Percentiles rank a stretch among this genome's conserved stretches.
Conservation (phyloP, 2,329 filamentous ascomycete species). For the Aspergillus aculeatinus region DNA sequence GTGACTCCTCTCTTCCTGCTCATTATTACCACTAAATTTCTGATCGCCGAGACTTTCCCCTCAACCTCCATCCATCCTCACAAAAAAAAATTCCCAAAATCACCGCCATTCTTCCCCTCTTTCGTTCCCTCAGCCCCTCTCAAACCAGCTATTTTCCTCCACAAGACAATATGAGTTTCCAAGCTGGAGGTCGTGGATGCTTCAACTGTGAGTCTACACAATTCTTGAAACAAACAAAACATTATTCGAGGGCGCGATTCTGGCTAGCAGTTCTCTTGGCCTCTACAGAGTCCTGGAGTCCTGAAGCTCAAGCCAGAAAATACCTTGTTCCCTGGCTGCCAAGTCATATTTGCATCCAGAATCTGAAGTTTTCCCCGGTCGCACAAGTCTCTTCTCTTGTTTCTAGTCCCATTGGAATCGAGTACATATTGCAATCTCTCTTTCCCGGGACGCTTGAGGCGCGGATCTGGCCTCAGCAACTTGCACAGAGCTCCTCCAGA, state of each 20-base stretch:
- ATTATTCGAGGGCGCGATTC: background rate
- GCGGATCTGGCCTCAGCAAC: too few relatives aligned
- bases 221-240: background rate
- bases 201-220: constrained; percentile 56
- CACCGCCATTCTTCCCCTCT: constrained; percentile 1
- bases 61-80: constrained; percentile 4
- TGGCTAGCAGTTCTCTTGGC: constrained; percentile 7
- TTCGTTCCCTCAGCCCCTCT: constrained; percentile 6
- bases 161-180: constrained; percentile 49
- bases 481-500: background rate
- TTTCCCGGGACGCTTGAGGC: too few relatives aligned
- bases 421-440: too few relatives aligned
- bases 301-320: background rate
- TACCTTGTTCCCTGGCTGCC: background rate
- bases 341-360: background rate
- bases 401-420: too few relatives aligned
- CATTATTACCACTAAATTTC: constrained; percentile 19
- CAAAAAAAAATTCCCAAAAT: constrained; percentile 3
- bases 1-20: constrained; percentile 1
- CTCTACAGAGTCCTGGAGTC: background rate
- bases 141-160: constrained; percentile 10
- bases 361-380: background rate
- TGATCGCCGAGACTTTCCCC: constrained; percentile 14
- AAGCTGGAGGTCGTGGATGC: constrained; percentile 53
- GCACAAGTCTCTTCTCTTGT: background rate